Conservation (phyloP, 2,329 filamentous ascomycete species). For the Chrysoporthe deuterocubensis region DNA sequence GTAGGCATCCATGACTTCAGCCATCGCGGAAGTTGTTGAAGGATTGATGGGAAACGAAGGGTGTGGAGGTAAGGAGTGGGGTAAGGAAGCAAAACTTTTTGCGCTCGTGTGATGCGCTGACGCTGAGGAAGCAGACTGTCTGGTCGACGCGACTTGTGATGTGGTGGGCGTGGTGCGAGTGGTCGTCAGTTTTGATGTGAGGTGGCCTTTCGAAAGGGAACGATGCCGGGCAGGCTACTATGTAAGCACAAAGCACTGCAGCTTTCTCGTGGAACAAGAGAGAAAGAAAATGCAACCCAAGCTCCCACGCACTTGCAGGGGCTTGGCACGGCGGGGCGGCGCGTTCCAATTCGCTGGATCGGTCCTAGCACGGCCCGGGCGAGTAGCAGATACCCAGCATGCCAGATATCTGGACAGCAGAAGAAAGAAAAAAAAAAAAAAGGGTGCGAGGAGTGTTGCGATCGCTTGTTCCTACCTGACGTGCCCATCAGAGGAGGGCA, state of each 20-base stretch:
- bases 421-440: background rate
- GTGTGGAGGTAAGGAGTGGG: background rate
- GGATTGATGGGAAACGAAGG: background rate
- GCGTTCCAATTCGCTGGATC: constrained; percentile 11
- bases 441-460: background rate
- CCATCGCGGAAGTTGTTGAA: constrained; percentile 37
- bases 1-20: constrained; percentile 46
- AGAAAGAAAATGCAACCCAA: constrained; percentile 26
- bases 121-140: background rate
- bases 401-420: background rate
- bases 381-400: constrained; percentile 1
- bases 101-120: constrained; percentile 1
- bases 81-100: constrained; percentile 23
- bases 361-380: constrained; percentile 1
- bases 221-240: background rate
- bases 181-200: constrained; percentile 17
- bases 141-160: background rate
- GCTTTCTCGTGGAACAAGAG: constrained; percentile 18
- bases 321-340: background rate
- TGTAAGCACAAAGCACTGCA: background rate
- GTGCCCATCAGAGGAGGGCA: background rate
- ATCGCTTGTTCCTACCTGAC: constrained; percentile 1
- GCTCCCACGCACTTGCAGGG: constrained; percentile 13
- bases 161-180: constrained; percentile 4
- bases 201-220: constrained; percentile 25